These are phyloP conservation scores for Lenzites betulinus DNA, from an alignment of 768 basidiomycete species.

Conservation along the genomic window DNA sequence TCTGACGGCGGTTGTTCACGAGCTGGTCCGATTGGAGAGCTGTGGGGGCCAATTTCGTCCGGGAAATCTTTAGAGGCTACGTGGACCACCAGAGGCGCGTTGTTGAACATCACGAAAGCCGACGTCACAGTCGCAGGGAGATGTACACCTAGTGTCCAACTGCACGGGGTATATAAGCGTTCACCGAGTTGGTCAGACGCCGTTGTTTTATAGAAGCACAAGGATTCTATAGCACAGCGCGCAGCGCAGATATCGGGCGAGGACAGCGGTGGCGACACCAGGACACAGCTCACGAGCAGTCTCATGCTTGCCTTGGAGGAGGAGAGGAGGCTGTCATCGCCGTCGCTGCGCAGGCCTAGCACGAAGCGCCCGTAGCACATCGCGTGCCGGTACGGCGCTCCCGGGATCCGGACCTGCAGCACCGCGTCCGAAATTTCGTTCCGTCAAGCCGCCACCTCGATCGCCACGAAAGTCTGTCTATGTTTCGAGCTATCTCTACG, in stretches of 20 bases:
- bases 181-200: background rate
- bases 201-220: background rate
- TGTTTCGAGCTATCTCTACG: slow-evolving; percentile 11
- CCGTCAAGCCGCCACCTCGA: background rate
- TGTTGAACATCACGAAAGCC: slow-evolving; percentile 55
- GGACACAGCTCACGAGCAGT: no score
- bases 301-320: no score
- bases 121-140: background rate
- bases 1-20: slow-evolving; percentile 47
- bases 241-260: no score
- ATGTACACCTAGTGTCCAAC: slow-evolving; percentile 6
- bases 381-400: no score
- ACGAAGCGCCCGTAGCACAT: no score
- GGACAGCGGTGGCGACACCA: no score
- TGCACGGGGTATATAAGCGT: background rate
- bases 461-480: background rate
- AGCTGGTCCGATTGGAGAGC: slow-evolving; percentile 10
- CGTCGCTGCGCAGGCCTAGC: no score
- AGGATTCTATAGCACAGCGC: no score
- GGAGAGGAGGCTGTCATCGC: no score
- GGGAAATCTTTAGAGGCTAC: slow-evolving; percentile 32
- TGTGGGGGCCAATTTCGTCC: slow-evolving; percentile 10
- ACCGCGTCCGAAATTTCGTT: background rate
- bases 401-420: no score
- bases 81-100: slow-evolving; percentile 39